Conservation (phyloP, 345 rosid species). For the Gossypium mustelinum region DNA sequence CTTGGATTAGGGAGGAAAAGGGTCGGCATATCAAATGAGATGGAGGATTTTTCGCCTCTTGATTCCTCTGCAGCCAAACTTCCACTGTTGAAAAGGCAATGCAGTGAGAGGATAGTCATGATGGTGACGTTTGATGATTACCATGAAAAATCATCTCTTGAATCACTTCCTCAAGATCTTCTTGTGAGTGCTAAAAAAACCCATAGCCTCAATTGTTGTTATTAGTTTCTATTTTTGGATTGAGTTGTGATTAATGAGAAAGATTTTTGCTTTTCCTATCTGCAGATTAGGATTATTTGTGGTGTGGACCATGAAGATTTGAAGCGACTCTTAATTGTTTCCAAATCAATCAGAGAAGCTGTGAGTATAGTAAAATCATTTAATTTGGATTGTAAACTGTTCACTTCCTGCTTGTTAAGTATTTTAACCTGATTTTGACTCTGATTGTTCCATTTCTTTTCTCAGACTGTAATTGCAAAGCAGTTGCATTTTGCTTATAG, state of each 20-base stretch:
- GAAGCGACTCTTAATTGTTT: slow-evolving; percentile 53
- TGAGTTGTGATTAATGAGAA: neutral
- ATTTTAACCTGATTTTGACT: neutral
- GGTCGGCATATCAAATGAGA: slow-evolving; percentile 39
- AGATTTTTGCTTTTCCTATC: neutral
- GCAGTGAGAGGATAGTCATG: slow-evolving; percentile 27
- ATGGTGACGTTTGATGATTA: slow-evolving; percentile 2
- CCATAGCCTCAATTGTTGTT: neutral
- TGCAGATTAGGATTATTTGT: slow-evolving; percentile 63
- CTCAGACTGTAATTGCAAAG: slow-evolving; percentile 61
- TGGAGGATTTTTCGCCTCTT: slow-evolving; percentile 9
- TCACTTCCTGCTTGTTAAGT: neutral
- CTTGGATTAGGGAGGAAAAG: slow-evolving; percentile 72
- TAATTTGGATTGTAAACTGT: neutral
- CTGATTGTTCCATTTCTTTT: neutral
- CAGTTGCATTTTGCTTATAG: slow-evolving; percentile 51
- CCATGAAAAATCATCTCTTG: slow-evolving; percentile 42
- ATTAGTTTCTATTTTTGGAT: slow-evolving; percentile 5
- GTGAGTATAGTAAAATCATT: slow-evolving; percentile 33
- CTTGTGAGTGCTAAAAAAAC: slow-evolving; percentile 39
- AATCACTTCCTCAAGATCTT: slow-evolving; percentile 70
- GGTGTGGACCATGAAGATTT: slow-evolving; percentile 76
- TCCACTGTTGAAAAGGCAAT: slow-evolving; percentile 53
- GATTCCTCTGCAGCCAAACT: slow-evolving; percentile 21
- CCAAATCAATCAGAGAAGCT: slow-evolving; percentile 68